A percentile compares a stretch with the other conserved stretches of the same genome.
These are phyloP conservation scores for Jamesozyma rosinii DNA, from an alignment of 805 yeast species.

Conservation along the genomic window DNA sequence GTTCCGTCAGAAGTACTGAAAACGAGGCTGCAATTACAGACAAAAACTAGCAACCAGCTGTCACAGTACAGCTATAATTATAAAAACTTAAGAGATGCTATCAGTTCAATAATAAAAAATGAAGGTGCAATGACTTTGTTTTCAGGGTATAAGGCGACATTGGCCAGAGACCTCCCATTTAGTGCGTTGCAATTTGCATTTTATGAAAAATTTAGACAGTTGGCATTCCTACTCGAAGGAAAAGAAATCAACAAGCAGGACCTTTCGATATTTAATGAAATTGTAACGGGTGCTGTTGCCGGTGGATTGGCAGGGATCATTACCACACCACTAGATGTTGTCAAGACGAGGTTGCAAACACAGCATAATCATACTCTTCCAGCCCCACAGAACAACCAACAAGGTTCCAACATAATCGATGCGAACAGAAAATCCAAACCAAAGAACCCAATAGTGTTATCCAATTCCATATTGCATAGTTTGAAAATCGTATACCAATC, in stretches of 20 bases:
- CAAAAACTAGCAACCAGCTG: slow-evolving; percentile 68
- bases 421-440: slow-evolving; percentile 2
- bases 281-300: slow-evolving; percentile 87
- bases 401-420: neutral
- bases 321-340: slow-evolving; percentile 87
- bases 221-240: slow-evolving; percentile 39
- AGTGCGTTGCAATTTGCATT: slow-evolving; percentile 94
- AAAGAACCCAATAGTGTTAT: slow-evolving; percentile 16
- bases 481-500: slow-evolving; percentile 46
- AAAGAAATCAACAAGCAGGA: slow-evolving; percentile 33
- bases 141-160: slow-evolving; percentile 89
- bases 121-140: slow-evolving; percentile 77
- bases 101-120: slow-evolving; percentile 45
- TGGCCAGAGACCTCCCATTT: slow-evolving; percentile 87
- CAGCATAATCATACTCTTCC: slow-evolving; percentile 35
- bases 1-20: slow-evolving; percentile 94
- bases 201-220: slow-evolving; percentile 70
- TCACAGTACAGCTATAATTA: slow-evolving; percentile 84
- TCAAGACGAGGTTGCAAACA: slow-evolving; percentile 89
- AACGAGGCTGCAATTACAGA: slow-evolving; percentile 89
- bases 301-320: slow-evolving; percentile 86
- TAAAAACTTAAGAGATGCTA: slow-evolving; percentile 62
- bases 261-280: slow-evolving; percentile 51
- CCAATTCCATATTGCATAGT: slow-evolving; percentile 42
- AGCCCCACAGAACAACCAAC: neutral